Evolutionary conservation across 257 asterid genomes (phyloP).

Genomic region (Lantana camara): DNA sequence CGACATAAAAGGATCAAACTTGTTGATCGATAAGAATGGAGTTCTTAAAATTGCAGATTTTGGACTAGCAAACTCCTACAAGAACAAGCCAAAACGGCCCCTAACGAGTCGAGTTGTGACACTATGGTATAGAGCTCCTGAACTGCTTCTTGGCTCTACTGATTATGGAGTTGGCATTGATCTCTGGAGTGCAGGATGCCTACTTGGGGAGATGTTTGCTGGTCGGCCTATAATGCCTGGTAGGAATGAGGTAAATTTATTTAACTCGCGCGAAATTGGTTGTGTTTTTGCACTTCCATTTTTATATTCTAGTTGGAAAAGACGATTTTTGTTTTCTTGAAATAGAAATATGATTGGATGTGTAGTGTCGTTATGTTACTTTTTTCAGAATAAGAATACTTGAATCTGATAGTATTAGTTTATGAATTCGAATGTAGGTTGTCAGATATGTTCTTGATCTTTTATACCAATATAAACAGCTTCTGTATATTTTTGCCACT

Average conservation of each 20-base stretch:
- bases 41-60: conserved; percentile 82
- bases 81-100: conserved; percentile 42
- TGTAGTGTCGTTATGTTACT: too few species aligned
- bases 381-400: too few species aligned
- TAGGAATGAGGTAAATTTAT: conserved; percentile 62
- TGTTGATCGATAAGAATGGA: conserved; percentile 69
- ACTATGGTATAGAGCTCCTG: conserved; percentile 89
- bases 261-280: too few species aligned
- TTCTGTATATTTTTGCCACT: not conserved
- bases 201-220: conserved; percentile 70
- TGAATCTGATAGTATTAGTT: too few species aligned
- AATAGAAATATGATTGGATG: too few species aligned
- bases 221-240: conserved; percentile 85
- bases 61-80: conserved; percentile 67
- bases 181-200: conserved; percentile 87
- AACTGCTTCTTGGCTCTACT: conserved; percentile 65
- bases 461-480: not conserved
- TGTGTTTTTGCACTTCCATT: too few species aligned
- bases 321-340: too few species aligned
- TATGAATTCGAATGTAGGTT: too few species aligned
- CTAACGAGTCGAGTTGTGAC: conserved; percentile 81
- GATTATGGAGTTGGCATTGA: conserved; percentile 83
- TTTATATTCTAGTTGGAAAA: too few species aligned
- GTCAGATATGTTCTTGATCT: conserved; percentile 12
- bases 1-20: conserved; percentile 74